Conservation (phyloP, 805 yeast species). For the Candida ortonii region DNA sequence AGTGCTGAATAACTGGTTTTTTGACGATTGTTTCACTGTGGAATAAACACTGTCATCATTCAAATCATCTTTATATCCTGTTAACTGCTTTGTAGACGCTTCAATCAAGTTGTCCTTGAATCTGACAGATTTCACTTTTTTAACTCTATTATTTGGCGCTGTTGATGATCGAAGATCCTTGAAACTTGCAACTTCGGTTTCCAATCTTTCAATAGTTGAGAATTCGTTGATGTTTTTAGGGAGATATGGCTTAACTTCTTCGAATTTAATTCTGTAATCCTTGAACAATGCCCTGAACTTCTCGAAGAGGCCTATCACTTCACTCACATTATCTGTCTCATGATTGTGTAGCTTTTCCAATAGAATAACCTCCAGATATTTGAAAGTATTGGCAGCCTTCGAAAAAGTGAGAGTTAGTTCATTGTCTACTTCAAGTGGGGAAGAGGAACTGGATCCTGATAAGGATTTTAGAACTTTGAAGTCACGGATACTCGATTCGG, state of each 20-base stretch:
- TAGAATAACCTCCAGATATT: constrained; percentile 16
- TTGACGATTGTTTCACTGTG: constrained; percentile 4
- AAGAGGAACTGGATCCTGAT: neutral
- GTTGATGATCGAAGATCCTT: neutral
- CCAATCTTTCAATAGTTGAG: constrained; percentile 4
- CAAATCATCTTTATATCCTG: constrained; percentile 16
- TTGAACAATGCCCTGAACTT: constrained; percentile 5
- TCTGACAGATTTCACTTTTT: constrained; percentile 25
- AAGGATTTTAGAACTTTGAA: constrained; percentile 15
- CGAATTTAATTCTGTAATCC: constrained; percentile 5
- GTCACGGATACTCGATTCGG: constrained; percentile 16
- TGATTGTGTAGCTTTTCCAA: constrained; percentile 14
- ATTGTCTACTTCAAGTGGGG: constrained; percentile 9
- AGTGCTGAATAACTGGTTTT: constrained; percentile 8
- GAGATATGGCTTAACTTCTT: constrained; percentile 4
- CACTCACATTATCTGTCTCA: constrained; percentile 1
- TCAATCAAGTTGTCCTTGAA: constrained; percentile 25
- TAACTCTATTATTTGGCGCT: constrained; percentile 8
- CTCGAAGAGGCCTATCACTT: neutral
- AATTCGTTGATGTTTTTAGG: constrained; percentile 7
- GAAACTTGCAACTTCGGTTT: constrained; percentile 4
- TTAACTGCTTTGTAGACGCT: constrained; percentile 5
- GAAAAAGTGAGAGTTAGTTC: constrained; percentile 13
- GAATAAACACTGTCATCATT: neutral
- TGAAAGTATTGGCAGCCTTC: constrained; percentile 13